phyloP scores from a whole-genome alignment of 192 early-diverging fungal species.

The Linnemannia hyalina region DNA sequence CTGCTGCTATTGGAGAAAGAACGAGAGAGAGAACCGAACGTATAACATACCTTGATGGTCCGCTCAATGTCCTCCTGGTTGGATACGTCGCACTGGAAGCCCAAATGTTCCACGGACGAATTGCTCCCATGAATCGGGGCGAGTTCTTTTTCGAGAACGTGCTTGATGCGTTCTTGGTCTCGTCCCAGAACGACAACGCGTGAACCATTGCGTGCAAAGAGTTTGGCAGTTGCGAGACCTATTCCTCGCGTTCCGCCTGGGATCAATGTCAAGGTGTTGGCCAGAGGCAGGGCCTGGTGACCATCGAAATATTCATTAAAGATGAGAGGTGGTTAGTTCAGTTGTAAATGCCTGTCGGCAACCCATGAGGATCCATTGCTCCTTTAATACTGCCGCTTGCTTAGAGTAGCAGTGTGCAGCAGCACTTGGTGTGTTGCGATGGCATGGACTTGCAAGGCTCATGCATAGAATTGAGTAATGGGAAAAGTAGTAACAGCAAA shows the following conservation, averaged over 20 bases:
- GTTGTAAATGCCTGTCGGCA: neutral
- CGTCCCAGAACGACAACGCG: slow-evolving; percentile 70
- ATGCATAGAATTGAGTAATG: neutral
- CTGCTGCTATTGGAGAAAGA: neutral
- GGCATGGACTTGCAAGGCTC: neutral
- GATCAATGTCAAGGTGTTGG: slow-evolving; percentile 55
- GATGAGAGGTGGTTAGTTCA: neutral
- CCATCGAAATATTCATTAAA: neutral
- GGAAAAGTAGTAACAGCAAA: neutral
- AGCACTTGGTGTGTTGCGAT: neutral
- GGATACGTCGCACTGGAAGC: slow-evolving; percentile 61
- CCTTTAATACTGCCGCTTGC: neutral
- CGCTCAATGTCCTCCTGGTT: slow-evolving; percentile 53
- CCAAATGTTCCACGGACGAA: slow-evolving; percentile 37
- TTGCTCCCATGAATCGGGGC: slow-evolving; percentile 28
- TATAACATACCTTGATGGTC: slow-evolving; percentile 53
- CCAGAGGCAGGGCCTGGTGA: slow-evolving; percentile 16
- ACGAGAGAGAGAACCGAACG: neutral
- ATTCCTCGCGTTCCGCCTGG: slow-evolving; percentile 87
- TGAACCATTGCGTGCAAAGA: slow-evolving; percentile 72
- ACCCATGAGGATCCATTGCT: neutral
- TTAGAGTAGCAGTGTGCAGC: neutral
- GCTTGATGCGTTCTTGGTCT: slow-evolving; percentile 49
- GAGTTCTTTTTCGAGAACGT: slow-evolving; percentile 35
- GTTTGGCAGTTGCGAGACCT: slow-evolving; percentile 73